Conservation (phyloP, 805 yeast genomes). For the Lipomyces sp. region DNA sequence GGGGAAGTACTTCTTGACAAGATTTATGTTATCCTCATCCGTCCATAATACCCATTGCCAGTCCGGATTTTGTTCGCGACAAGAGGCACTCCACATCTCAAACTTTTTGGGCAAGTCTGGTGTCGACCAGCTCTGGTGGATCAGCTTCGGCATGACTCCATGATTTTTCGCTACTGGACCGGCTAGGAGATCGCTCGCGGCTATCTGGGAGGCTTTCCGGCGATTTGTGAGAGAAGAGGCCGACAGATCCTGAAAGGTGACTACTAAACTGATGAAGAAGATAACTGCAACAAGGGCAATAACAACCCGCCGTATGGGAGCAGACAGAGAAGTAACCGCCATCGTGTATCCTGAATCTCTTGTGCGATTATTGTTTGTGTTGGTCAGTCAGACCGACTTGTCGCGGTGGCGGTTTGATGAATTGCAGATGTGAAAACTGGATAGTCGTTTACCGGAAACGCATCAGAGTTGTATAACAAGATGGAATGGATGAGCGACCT, state of each 20-base stretch:
- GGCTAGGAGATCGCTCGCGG: background rate
- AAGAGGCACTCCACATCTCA: background rate
- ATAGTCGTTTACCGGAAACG: too few species aligned
- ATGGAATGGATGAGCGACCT: too few species aligned
- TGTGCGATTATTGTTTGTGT: too few species aligned
- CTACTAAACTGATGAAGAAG: background rate
- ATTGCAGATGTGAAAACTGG: too few species aligned
- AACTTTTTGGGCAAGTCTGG: background rate
- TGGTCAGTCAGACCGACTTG: too few species aligned
- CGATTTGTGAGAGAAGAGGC: background rate
- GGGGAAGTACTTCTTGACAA: background rate
- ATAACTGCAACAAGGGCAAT: background rate
- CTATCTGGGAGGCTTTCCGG: background rate
- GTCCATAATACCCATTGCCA: conserved; percentile 1
- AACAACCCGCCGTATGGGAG: background rate
- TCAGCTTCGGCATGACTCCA: background rate
- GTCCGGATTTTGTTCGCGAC: conserved; percentile 2
- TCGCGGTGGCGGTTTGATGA: too few species aligned
- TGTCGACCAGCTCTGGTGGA: background rate
- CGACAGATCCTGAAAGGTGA: background rate
- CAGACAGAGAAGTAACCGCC: background rate
- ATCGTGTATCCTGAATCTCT: background rate
- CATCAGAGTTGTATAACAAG: too few species aligned
- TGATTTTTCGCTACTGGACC: background rate
- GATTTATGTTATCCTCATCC: background rate